Percentiles rank a stretch among this genome's conserved stretches.
Conservation (phyloP, 2,329 filamentous ascomycete species). For the Dactylella cylindrospora region DNA sequence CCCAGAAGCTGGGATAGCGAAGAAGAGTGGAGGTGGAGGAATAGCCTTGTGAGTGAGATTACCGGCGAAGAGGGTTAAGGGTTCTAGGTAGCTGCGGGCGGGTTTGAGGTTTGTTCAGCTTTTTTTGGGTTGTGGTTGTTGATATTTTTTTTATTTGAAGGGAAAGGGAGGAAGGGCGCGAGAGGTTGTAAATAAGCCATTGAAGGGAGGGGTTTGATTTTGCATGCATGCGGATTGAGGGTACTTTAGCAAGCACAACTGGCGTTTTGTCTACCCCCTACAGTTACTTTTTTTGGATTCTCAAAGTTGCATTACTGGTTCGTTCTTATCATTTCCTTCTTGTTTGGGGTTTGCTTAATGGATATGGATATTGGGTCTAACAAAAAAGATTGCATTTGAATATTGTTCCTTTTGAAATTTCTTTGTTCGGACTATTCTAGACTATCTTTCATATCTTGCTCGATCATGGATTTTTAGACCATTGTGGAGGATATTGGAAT, state of each 20-base stretch:
- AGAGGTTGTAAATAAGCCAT: no score
- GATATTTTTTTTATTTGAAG: slow-evolving; percentile 22
- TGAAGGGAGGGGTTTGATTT: background rate
- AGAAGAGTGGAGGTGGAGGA: slow-evolving; percentile 40
- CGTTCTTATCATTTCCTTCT: slow-evolving; percentile 12
- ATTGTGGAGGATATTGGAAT: no score
- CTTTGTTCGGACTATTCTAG: no score
- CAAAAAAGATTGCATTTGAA: no score
- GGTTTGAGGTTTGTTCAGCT: background rate
- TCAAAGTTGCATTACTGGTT: slow-evolving; percentile 11
- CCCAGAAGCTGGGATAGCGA: slow-evolving; percentile 36
- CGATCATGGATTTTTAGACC: no score
- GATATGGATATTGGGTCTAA: slow-evolving; percentile 24
- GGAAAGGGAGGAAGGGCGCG: no score
- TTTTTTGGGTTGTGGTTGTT: background rate
- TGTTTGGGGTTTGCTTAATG: slow-evolving; percentile 20
- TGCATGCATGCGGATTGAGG: background rate
- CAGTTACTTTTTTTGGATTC: slow-evolving; percentile 1
- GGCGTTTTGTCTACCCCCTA: slow-evolving; percentile 9
- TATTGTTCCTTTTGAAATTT: no score
- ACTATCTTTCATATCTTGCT: no score
- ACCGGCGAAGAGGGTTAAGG: slow-evolving; percentile 30
- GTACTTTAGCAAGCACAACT: slow-evolving; percentile 8
- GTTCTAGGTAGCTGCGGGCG: background rate
- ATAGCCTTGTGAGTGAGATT: slow-evolving; percentile 35